Base-by-base conservation (phyloP, 2,329 filamentous ascomycete genomes). In the Lachnellula occidentalis region DNA sequence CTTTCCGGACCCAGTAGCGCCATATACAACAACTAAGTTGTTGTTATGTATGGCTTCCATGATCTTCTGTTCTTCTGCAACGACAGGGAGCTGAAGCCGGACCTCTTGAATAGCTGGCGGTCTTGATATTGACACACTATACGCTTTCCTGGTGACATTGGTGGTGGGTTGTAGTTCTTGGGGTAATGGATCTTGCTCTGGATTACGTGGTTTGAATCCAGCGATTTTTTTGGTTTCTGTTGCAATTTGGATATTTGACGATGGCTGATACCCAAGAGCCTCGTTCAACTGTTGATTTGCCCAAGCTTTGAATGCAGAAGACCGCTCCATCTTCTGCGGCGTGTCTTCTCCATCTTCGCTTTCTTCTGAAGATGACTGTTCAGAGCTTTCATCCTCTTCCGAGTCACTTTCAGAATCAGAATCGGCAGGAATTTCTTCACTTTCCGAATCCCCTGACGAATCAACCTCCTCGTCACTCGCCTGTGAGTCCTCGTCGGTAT, bases 41-140 rank as follows among this genome's bases (percentile, higher is more conserved):
- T 96, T 88, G 68, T 92, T 92, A 71, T 96, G 87, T 48, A 99
- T 90, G 1, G 92, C 91, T 72, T 99, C 94, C 92, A 99, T 97
- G 31, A 99, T 92, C 66, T 87, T 91, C 68, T 99, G 94, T 71
- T 99, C 94, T 70, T 97, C 92, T 1, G 89, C 89, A 1, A 97
- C 90, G 1, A 99, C 89, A 0, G 94, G 94, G 15, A 99, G 78
- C 53, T 88, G 83, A 46, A 95, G 71, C 12, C 94, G 84, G 11
- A 86, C 82, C 47, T 86, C 81, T 68, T 96, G 90, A 21, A 97
- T 87, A 17, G 87, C 85, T 5, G 84, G 74, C 0, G 81, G 74
- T 54, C 94, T 82, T 39, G 81, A 74, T 2, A 96, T 85, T 1
- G 81, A 71, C 1, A 96, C 86, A 57, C 85, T 87, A 68, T 84